phyloP scores from a whole-genome alignment of 1,284 basidiomycete species.

The Ganoderma lingzhi region DNA sequence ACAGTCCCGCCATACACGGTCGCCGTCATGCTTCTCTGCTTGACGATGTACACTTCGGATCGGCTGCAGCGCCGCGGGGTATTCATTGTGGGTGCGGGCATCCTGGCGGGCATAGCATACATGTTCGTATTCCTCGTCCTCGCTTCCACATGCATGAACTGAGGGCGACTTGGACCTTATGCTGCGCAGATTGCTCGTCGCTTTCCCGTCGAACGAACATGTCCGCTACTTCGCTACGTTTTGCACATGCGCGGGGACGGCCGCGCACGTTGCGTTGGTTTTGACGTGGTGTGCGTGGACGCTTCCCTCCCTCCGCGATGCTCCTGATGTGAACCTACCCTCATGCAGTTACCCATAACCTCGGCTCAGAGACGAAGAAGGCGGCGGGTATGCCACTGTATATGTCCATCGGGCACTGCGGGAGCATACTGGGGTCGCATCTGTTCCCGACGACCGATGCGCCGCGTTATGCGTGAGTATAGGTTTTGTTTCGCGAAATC shows the following conservation, averaged over 20 bases:
- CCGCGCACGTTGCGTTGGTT: slow-evolving; percentile 69
- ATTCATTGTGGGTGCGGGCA: slow-evolving; percentile 58
- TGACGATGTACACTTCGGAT: slow-evolving; percentile 75
- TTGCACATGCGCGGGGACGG: slow-evolving; percentile 74
- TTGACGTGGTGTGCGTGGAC: slow-evolving; percentile 75
- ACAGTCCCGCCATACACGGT: slow-evolving; percentile 87
- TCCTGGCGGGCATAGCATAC: slow-evolving; percentile 70
- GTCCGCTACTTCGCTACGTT: slow-evolving; percentile 75
- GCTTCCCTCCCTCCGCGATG: too few species aligned
- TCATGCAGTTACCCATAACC: slow-evolving; percentile 68
- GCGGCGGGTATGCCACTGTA: slow-evolving; percentile 79
- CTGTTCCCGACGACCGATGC: slow-evolving; percentile 71
- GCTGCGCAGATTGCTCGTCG: slow-evolving; percentile 55
- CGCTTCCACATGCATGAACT: too few species aligned
- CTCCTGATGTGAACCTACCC: not conserved
- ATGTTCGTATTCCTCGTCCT: slow-evolving; percentile 49
- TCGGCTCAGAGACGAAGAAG: slow-evolving; percentile 81
- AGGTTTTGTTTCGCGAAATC: not conserved
- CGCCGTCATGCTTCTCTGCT: slow-evolving; percentile 70
- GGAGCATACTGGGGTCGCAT: slow-evolving; percentile 77
- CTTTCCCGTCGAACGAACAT: slow-evolving; percentile 53
- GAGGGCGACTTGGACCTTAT: not conserved
- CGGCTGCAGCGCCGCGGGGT: slow-evolving; percentile 74
- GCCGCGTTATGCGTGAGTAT: slow-evolving; percentile 64
- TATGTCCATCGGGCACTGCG: slow-evolving; percentile 79